Conservation (phyloP, 2,329 filamentous ascomycete genomes). For the Alternaria arbusti region DNA sequence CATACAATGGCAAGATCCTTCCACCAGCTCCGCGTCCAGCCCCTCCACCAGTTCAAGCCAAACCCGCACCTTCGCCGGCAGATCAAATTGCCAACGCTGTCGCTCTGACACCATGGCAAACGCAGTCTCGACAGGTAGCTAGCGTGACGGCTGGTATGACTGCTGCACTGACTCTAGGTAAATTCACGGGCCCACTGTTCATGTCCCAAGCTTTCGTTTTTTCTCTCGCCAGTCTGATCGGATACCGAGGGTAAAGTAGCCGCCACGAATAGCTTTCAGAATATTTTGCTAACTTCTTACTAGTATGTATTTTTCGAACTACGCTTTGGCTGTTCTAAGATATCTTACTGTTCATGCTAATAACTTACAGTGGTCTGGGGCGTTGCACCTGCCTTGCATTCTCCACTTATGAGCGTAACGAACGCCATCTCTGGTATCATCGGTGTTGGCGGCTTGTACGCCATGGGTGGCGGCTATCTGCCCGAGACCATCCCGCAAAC, state of each 20-base stretch:
- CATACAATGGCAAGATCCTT: conserved; percentile 75
- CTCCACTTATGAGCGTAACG: conserved; percentile 89
- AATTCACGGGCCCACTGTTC: conserved; percentile 78
- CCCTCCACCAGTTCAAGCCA: conserved; percentile 63
- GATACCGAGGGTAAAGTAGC: conserved; percentile 64
- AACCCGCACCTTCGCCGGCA: conserved; percentile 38
- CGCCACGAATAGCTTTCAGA: not conserved
- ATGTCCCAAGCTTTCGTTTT: conserved; percentile 90
- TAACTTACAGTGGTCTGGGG: conserved; percentile 76
- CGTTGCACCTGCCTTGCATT: conserved; percentile 81
- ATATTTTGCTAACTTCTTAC: not conserved
- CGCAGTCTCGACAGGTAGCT: conserved; percentile 76
- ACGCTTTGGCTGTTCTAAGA: not conserved
- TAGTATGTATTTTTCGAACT: not conserved
- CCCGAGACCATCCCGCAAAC: conserved; percentile 73
- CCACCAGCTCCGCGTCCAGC: conserved; percentile 75
- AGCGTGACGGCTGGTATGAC: conserved; percentile 80
- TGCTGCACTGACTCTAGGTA: conserved; percentile 75
- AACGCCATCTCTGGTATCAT: conserved; percentile 93
- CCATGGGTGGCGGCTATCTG: conserved; percentile 75
- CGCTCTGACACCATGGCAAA: conserved; percentile 81
- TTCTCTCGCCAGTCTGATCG: conserved; percentile 81
- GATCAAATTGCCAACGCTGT: conserved; percentile 62
- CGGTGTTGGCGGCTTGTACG: conserved; percentile 84
- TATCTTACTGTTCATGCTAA: not conserved